These are phyloP conservation scores for Aureobasidium sp. DNA, from an alignment of 2,329 filamentous ascomycete genomes.

Conservation along the genomic window DNA sequence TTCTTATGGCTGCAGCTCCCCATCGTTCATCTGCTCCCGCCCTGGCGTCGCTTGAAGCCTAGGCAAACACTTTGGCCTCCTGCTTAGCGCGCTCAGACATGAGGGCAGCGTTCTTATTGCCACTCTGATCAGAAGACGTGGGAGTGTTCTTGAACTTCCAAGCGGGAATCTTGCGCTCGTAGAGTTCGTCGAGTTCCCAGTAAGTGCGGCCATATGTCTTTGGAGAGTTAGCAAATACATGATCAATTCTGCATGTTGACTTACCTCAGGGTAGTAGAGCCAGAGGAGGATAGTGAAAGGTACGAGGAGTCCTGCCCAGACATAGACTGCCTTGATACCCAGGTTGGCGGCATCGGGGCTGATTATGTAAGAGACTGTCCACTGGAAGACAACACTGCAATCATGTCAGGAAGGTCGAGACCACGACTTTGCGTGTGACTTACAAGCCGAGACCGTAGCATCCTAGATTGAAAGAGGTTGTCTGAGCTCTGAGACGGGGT, in stretches of 20 bases:
- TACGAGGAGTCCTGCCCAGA: constrained; percentile 14
- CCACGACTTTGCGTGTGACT: not conserved
- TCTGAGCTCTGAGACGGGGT: constrained; percentile 14
- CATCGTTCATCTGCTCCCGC: not conserved
- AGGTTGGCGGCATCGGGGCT: constrained; percentile 15
- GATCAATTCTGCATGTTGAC: not conserved
- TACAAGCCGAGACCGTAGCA: constrained; percentile 15
- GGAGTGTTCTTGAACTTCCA: constrained; percentile 15
- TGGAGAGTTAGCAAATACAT: not conserved
- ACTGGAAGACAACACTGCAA: constrained; percentile 15
- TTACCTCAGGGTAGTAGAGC: constrained; percentile 15
- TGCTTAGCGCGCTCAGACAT: not conserved
- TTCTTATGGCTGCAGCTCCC: too few relatives aligned
- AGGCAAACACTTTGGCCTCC: not conserved
- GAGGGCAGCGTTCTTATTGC: not conserved
- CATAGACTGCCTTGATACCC: constrained; percentile 14
- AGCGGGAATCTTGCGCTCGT: constrained; percentile 16
- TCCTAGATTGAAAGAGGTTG: constrained; percentile 2
- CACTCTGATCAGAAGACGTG: not conserved
- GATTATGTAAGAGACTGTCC: constrained; percentile 15
- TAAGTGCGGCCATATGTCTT: constrained; percentile 16
- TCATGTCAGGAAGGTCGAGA: not conserved
- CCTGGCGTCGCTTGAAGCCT: too few relatives aligned
- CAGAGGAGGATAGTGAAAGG: constrained; percentile 14
- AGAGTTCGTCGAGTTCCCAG: constrained; percentile 18